Base-by-base conservation (phyloP, 495 filamentous ascomycete species). In the Tuber borchii region DNA sequence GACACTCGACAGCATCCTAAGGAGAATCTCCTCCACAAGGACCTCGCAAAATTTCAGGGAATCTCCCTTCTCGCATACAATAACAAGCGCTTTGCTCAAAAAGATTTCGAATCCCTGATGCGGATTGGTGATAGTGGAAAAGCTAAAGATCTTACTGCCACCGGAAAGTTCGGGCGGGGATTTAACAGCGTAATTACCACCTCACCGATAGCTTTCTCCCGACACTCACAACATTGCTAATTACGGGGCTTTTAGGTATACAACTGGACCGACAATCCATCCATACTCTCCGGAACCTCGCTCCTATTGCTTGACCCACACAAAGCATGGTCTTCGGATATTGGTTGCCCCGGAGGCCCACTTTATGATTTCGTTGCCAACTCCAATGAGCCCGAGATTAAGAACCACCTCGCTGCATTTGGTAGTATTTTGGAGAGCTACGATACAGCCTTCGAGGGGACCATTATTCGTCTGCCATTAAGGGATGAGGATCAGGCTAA, bases 201-300 rank as follows among this genome's bases (percentile, higher is more conserved):
- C 31, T 26, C 45, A 4, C 39, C n/a, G 0, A 39, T 34, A 5
- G 14, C 46, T 14, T 48, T 72, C 37, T 31, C 70, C 34, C 17
- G 9, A n/a, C n/a, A 37, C n/a, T 72, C 48, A 9, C 46, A 43
- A 2, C 26, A 34, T 31, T 6, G 7, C 14, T 65, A 65, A 65
- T 65, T 16, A 7, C 22, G 14, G 7, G 7, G 44, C 26, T 70
- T 70, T 31, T 51, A 85, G 84, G 84, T 85, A 1, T 86, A 86
- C 69, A 85, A 86, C 74, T 86, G 83, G 83, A 86, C 85, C 0
- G 85, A 86, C 77, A 83, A 80, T 12, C 85, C 85, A 16, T 84
- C 83, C 37, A 84, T 86, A 45, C 69, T 85, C n/a, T 86, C 85
- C 37, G 77, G 83, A 37, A 75, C 79, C 2, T 81, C 74, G 2